These are phyloP conservation scores for Neocucurbitaria cava DNA, from an alignment of 2,329 filamentous ascomycete genomes.

Conservation along the genomic window DNA sequence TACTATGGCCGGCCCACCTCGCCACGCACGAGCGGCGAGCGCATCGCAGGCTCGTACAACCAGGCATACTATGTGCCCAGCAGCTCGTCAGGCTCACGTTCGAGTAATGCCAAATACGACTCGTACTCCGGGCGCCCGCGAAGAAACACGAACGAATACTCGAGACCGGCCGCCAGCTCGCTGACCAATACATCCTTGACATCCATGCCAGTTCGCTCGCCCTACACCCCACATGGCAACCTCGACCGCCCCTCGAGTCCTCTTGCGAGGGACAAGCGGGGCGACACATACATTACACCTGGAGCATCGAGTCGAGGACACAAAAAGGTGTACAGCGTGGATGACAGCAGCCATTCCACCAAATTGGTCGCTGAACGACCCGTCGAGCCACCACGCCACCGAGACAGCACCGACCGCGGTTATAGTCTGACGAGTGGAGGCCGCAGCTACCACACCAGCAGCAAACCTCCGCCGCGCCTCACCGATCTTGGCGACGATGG, in stretches of 20 bases:
- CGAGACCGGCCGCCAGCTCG: constrained; percentile 45
- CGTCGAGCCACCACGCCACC: constrained; percentile 42
- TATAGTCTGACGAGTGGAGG: constrained; percentile 41
- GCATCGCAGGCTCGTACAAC: constrained; percentile 35
- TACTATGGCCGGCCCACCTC: constrained; percentile 42
- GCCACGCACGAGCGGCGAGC: constrained; percentile 45
- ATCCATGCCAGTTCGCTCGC: constrained; percentile 43
- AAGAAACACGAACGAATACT: constrained; percentile 52
- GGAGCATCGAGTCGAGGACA: constrained; percentile 43
- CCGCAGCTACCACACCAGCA: constrained; percentile 37
- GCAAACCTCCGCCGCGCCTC: constrained; percentile 32
- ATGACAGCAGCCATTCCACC: constrained; percentile 50
- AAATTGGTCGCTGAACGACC: constrained; percentile 49
- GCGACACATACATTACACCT: constrained; percentile 49
- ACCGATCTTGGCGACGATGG: constrained; percentile 50
- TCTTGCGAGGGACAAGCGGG: constrained; percentile 44
- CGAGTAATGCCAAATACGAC: constrained; percentile 48
- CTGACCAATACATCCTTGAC: constrained; percentile 26
- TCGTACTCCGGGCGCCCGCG: constrained; percentile 55
- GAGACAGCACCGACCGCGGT: constrained; percentile 27
- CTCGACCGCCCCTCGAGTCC: constrained; percentile 52
- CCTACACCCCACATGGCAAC: constrained; percentile 28
- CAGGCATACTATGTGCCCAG: constrained; percentile 31
- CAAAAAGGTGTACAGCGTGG: constrained; percentile 59
- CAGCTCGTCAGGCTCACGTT: constrained; percentile 36